These are phyloP conservation scores for Serendipita sp. DNA, from an alignment of 768 basidiomycete species.

Conservation along the genomic window DNA sequence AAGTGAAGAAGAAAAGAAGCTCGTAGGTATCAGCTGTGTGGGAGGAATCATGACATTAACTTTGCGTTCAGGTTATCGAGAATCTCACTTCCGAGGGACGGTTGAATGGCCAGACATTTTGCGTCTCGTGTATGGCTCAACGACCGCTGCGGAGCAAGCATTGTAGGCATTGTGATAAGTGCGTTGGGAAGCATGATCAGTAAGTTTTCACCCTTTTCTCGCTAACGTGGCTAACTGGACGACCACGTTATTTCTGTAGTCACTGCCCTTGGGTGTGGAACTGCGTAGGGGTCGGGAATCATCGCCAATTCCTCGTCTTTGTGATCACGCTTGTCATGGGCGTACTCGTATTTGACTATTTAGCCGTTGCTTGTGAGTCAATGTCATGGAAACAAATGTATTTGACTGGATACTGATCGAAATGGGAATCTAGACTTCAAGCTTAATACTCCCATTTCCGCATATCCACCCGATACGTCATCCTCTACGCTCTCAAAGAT, in stretches of 20 bases:
- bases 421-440: slow-evolving; percentile 36
- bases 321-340: slow-evolving; percentile 72
- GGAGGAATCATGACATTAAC: no score
- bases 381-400: neutral
- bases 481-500: slow-evolving; percentile 7
- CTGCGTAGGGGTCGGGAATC: slow-evolving; percentile 88
- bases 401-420: neutral
- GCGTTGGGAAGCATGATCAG: slow-evolving; percentile 87
- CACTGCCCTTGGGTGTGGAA: slow-evolving; percentile 99
- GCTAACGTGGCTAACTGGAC: neutral
- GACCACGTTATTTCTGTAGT: slow-evolving; percentile 24
- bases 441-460: slow-evolving; percentile 23
- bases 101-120: slow-evolving; percentile 92
- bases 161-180: slow-evolving; percentile 81
- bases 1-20: slow-evolving; percentile 74
- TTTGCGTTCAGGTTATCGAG: slow-evolving; percentile 47
- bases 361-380: slow-evolving; percentile 63
- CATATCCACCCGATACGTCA: slow-evolving; percentile 11
- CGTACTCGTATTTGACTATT: slow-evolving; percentile 65
- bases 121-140: slow-evolving; percentile 86
- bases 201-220: slow-evolving; percentile 25
- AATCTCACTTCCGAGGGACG: slow-evolving; percentile 75
- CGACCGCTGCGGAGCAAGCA: slow-evolving; percentile 92
- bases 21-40: slow-evolving; percentile 32
- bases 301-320: slow-evolving; percentile 92